Evolutionary conservation across 225 moss, liverwort and hornwort genomes (phyloP), one percentile per base, ranked within the genome.

Genomic region (Climacium dendroides): DNA sequence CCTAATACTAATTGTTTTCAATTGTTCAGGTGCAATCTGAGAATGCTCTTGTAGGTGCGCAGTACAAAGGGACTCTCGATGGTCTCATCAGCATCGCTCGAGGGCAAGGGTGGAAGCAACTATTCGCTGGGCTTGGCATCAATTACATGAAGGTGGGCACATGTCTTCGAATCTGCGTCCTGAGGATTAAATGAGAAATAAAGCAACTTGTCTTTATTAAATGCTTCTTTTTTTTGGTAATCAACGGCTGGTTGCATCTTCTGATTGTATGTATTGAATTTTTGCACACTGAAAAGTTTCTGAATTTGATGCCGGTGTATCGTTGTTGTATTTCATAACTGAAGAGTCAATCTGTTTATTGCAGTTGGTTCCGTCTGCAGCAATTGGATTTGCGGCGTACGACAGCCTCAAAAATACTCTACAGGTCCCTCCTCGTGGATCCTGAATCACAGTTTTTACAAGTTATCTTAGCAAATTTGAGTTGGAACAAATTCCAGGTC

Each of bases 351-450:
- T 65, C 26, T 81, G 41, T 82, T 62, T 85, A 59, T 85, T 88
- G 93, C 91, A 93, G 92, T 83, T 98, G 92, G 94, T 95, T 70
- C 98, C 96, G 28, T 98, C 96, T 13, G 98, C 96, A 81, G 96
- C 98, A 59, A 96, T 98, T 90, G 98, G 98, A 60, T 98, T 98
- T 87, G 96, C 95, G 39, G 96, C 91, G 13, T 98, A 98, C 32
- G 96, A 98, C 86, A 92, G 92, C 80, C 92, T 96, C 88, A 98
- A 98, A 91, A 79, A n/a, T 24, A 91, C 90, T 60, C 89, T 98
- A 19, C 94, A 92, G 85, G 98, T 98, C 74, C 98, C 96, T 65
- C 94, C 94, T 58, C 94, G 96, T 75, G 86, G 86, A 83, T 87
- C 67, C 26, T 92, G 86, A 93, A 87, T 85, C 53, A 7, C 20